Conservation (phyloP, 1,284 basidiomycete species). For the Leccinum glutinopallens region DNA sequence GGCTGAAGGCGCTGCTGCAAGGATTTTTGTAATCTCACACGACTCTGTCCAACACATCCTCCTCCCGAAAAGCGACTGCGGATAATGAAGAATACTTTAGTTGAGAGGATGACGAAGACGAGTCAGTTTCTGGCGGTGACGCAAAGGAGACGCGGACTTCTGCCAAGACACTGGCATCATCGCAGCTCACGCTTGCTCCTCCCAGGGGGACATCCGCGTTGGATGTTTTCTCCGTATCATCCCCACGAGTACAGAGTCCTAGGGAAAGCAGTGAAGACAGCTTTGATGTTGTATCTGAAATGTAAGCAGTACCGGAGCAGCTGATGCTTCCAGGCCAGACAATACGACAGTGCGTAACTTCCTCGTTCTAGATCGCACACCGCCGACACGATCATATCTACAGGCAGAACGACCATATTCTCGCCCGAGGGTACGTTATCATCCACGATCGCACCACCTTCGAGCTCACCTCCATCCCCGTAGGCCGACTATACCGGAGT, state of each 20-base stretch:
- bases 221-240: too few species aligned
- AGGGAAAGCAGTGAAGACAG: too few species aligned
- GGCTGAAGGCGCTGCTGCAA: too few species aligned
- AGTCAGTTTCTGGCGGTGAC: conserved; percentile 35
- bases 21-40: background rate
- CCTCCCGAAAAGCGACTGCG: conserved; percentile 43
- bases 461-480: conserved; percentile 5
- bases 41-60: conserved; percentile 15
- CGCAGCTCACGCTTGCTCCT: conserved; percentile 35
- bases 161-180: conserved; percentile 22
- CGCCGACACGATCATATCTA: conserved; percentile 23
- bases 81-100: conserved; percentile 61
- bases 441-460: conserved; percentile 11
- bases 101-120: conserved; percentile 80
- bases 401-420: conserved; percentile 93
- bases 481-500: conserved; percentile 92
- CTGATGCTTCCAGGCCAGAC: too few species aligned
- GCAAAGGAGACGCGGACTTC: conserved; percentile 13
- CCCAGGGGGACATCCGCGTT: too few species aligned
- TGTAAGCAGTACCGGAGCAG: too few species aligned
- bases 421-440: background rate
- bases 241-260: too few species aligned
- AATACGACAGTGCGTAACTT: too few species aligned
- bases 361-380: conserved; percentile 1
- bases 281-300: too few species aligned